Base-by-base conservation (phyloP, 2,329 filamentous ascomycete species). In the Allantophomopsis lycopodina region DNA sequence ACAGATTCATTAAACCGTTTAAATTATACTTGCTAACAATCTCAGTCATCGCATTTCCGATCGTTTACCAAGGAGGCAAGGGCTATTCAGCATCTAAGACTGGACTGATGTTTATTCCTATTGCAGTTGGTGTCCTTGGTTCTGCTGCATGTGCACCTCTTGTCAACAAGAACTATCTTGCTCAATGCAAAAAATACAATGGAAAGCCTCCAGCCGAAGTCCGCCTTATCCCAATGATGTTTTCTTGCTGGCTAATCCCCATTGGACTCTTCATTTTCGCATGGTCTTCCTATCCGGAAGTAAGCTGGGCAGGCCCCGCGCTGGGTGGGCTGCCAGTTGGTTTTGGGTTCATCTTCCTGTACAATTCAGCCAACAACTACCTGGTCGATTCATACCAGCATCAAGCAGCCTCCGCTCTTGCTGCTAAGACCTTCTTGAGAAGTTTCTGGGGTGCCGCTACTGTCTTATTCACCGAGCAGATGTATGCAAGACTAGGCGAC, bases 31-130 rank as follows among this genome's bases (percentile, higher is more conserved):
- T 18, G 5, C 35, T 18, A 17, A 36, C 35, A 21, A 4, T 11
- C 7, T 10, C 8, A 28, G 23, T 28, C 23, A 12, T 28, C 23
- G 23, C 23, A 28, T 28, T 63, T 53, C 72, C 75, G 23, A 73
- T 79, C 49, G 66, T 94, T 42, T 94, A 82, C 62, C 52, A 56
- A 43, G 66, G 76, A 58, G 81, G 83, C 43, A 93, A 94, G 60
- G 82, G 82, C 2, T 94, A 80, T 60, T 75, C 69, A 3, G 70
- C 83, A 20, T 72, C 81, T 30, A 78, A 65, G 20, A 87, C 84
- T 0, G 86, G 85, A 36, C 67, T 93, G 7, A 89, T 91, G 80
- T 93, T 93, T 58, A 87, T 91, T 45, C 84, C 84, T 2, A 58
- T 91, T 35, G 83, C 84, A 7, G 62, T 91, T 14, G 85, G 85